Percentiles rank a stretch among this genome's conserved stretches.
Conservation (phyloP, 495 filamentous ascomycete genomes). For the Entonaema liquescens region DNA sequence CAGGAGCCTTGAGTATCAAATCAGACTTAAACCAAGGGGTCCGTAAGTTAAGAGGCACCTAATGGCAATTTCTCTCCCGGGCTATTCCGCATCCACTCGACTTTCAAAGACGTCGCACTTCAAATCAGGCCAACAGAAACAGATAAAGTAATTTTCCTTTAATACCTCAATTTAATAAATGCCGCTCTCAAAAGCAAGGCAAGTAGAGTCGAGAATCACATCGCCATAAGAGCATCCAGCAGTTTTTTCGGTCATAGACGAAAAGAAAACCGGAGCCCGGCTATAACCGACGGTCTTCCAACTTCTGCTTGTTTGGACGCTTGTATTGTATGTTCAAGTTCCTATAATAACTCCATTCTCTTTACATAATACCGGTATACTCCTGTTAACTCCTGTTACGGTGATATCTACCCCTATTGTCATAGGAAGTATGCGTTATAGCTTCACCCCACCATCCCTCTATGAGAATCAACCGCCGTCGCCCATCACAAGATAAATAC, state of each 20-base stretch:
- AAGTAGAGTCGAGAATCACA: neutral
- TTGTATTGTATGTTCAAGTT: neutral
- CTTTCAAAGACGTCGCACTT: neutral
- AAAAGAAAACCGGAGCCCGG: neutral
- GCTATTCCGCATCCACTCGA: neutral
- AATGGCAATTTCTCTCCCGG: neutral
- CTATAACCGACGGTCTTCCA: constrained; percentile 1
- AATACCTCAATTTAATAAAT: neutral
- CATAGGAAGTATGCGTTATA: constrained; percentile 5
- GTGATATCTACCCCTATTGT: constrained; percentile 20
- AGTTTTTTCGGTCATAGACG: neutral
- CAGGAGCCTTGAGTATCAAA: neutral
- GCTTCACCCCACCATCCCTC: constrained; percentile 27
- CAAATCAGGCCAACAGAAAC: neutral
- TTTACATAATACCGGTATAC: neutral
- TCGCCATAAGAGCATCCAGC: neutral
- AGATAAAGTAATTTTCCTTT: neutral
- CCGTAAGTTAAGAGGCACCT: neutral
- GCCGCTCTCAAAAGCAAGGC: neutral
- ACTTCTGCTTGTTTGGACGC: neutral
- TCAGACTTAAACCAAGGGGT: neutral
- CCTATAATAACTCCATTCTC: neutral
- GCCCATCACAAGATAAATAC: constrained; percentile 22
- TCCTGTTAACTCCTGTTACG: neutral
- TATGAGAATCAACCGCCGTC: constrained; percentile 14